These are phyloP conservation scores for Boletus pseudo-olivaceus DNA, from an alignment of 768 basidiomycete genomes.

Conservation along the genomic window DNA sequence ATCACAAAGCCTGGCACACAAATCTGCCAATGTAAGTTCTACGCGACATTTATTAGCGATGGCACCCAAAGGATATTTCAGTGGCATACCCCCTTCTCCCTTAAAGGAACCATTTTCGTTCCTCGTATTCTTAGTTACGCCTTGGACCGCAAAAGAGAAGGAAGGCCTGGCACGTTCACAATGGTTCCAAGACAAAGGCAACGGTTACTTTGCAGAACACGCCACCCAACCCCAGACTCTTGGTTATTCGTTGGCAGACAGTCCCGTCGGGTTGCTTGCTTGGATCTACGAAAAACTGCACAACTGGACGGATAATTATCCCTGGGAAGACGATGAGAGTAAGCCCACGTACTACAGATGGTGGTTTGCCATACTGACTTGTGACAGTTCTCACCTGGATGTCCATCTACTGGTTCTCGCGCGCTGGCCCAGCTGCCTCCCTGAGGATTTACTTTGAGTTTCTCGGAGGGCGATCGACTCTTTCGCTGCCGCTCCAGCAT, in stretches of 20 bases:
- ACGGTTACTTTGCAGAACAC: constrained; percentile 33
- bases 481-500: fast-evolving
- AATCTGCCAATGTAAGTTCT: constrained; percentile 42
- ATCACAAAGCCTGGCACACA: constrained; percentile 52
- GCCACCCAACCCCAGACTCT: constrained; percentile 49
- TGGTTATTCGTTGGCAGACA: constrained; percentile 54
- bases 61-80: neutral
- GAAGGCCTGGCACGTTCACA: constrained; percentile 17
- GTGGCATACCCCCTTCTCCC: constrained; percentile 23
- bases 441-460: constrained; percentile 57
- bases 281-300: constrained; percentile 55
- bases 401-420: constrained; percentile 57
- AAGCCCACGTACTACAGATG: constrained; percentile 4
- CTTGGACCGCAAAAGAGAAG: constrained; percentile 28
- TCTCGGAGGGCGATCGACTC: neutral
- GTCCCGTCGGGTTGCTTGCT: constrained; percentile 50
- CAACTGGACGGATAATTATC: constrained; percentile 49
- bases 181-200: constrained; percentile 21
- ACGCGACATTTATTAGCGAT: neutral
- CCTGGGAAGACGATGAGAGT: constrained; percentile 58
- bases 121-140: constrained; percentile 26
- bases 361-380: neutral
- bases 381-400: constrained; percentile 55
- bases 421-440: constrained; percentile 55
- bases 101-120: constrained; percentile 26